A percentile compares a stretch with the other conserved stretches of the same genome.
Evolutionary conservation across 208 protist genomes (phyloP).

Genomic region (Trypanosoma mega): DNA sequence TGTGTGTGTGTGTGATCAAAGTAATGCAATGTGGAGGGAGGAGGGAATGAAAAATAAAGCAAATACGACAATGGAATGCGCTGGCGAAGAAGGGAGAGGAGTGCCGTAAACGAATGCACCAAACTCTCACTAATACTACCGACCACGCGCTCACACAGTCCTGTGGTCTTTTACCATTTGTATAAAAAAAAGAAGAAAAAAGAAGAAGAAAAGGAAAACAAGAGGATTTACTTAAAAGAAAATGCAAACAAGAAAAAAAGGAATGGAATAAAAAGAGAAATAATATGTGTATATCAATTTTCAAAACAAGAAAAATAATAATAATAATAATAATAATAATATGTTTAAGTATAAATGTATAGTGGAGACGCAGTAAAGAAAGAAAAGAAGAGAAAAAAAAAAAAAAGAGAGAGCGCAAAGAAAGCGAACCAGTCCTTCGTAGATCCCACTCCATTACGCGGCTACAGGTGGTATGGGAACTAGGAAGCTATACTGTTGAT

Average conservation of each 20-base stretch:
- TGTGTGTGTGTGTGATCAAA: no score
- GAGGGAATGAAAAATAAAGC: no score
- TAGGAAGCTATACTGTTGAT: slow-evolving; percentile 82
- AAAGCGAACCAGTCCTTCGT: background rate
- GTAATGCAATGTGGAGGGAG: no score
- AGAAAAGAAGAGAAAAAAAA: slow-evolving; percentile 22
- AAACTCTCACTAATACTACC: no score
- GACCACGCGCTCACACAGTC: no score
- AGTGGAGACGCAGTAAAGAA: background rate
- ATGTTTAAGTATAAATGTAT: background rate
- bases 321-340: slow-evolving; percentile 1
- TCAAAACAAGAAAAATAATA: background rate
- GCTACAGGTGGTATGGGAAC: slow-evolving; percentile 34
- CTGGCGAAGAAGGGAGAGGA: no score
- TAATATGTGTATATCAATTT: background rate
- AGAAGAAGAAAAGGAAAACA: background rate
- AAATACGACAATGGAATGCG: no score
- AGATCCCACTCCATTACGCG: background rate
- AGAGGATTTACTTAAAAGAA: no score
- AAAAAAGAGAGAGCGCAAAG: background rate
- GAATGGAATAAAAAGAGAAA: no score
- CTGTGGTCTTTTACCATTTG: no score
- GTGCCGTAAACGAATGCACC: no score
- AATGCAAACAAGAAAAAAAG: no score
- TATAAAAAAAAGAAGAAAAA: slow-evolving; percentile 9